Base-by-base conservation (phyloP, 352 stramenopile genomes). In the Pilasporangium apinafurcum region DNA sequence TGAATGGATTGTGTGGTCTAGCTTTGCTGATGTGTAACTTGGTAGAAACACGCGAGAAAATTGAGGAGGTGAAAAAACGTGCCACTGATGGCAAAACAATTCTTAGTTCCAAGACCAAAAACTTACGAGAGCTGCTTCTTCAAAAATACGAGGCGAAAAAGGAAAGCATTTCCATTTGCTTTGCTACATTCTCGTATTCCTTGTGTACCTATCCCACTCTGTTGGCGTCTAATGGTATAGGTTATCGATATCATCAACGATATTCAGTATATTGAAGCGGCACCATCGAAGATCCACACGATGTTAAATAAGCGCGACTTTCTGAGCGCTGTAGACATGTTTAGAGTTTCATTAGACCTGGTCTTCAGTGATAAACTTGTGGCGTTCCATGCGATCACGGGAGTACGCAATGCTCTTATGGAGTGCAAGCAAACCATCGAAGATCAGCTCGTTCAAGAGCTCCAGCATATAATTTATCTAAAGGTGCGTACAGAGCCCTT, bases 131-230 rank as follows among this genome's bases (percentile, higher is more conserved):
- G 45, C 53, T 92, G 26, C 42, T 92, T 27, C 60, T 87, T 8
- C 77, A 87, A 29, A 88, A 92, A 36, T 86, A 89, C 51, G 77
- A 90, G 36, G 76, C 77, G 13, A 87, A 86, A 37, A 90, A 87
- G 57, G 70, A 78, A 18, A 2, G 44, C 3, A 20, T 5, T 1
- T 41, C n/a, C n/a, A n/a, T n/a, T n/a, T n/a, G n/a, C n/a, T n/a
- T 8, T 18, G 4, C 9, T n/a, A 12, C 22, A n/a, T 25, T 33
- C 3, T 30, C 29, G 25, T 32, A 42, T 13, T 2, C 24, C 8
- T 38, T 9, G 26, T 8, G 12, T 31, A 4, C 12, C 37, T 30
- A 16, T 24, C 27, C 17, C 8, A 25, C 37, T 38, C 6, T 25
- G 5, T 4, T 5, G 8, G 29, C 2, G 2, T 20, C 22, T 24